Percentiles rank a stretch among this genome's conserved stretches.
These are phyloP conservation scores for Selaginella moellendorffii DNA, from an alignment of 75 land plant species.

Conservation along the genomic window DNA sequence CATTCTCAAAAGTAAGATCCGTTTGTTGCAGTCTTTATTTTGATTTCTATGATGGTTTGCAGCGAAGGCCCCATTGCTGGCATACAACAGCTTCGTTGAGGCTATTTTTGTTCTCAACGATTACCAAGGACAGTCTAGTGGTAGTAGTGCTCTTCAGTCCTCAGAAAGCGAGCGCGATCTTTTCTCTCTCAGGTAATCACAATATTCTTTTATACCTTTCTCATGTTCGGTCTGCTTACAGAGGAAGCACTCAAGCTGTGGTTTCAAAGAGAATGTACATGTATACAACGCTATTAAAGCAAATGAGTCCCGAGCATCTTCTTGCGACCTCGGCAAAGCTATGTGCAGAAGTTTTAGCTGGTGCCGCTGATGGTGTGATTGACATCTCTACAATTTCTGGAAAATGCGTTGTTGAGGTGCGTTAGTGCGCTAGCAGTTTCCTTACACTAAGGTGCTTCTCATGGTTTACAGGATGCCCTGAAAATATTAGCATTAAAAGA, in stretches of 20 bases:
- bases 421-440: too few relatives aligned
- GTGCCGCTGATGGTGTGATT: constrained; percentile 74
- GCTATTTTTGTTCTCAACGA: constrained; percentile 73
- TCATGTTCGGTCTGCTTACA: constrained; percentile 15
- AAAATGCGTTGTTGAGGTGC: constrained; percentile 65
- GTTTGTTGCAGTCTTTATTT: not conserved
- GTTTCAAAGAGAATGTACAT: constrained; percentile 64
- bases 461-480: constrained; percentile 70
- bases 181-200: constrained; percentile 50
- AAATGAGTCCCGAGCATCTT: constrained; percentile 90
- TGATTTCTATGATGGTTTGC: constrained; percentile 16
- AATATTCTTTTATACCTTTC: not conserved
- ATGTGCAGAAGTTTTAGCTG: constrained; percentile 90
- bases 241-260: constrained; percentile 50
- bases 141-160: constrained; percentile 24
- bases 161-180: constrained; percentile 30
- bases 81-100: constrained; percentile 91
- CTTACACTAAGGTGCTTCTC: too few relatives aligned
- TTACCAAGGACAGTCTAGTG: constrained; percentile 44
- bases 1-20: constrained; percentile 63
- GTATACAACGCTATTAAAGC: constrained; percentile 59
- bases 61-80: constrained; percentile 89
- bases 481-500: constrained; percentile 67
- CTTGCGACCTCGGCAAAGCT: constrained; percentile 84
- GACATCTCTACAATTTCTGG: constrained; percentile 39